phyloP scores from a whole-genome alignment of 108 stramenopile species.

The Craspedostauros australis region DNA sequence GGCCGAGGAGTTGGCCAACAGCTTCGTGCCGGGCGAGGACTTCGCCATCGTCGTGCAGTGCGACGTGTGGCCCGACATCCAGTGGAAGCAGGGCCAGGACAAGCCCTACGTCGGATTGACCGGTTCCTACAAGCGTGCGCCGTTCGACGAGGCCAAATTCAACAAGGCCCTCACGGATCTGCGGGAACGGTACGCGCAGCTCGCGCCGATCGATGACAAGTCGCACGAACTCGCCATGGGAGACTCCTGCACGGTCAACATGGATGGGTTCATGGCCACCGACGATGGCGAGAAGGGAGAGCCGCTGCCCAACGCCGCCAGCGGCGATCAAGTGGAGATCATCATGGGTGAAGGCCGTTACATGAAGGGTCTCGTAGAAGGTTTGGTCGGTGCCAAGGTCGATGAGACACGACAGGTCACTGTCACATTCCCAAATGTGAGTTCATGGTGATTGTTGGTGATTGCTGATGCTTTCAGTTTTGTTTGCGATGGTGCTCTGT shows the following conservation, averaged over 20 bases:
- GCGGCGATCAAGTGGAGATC: constrained; percentile 81
- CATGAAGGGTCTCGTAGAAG: constrained; percentile 84
- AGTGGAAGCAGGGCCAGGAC: constrained; percentile 55
- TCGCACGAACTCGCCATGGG: constrained; percentile 51
- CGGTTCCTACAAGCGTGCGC: constrained; percentile 70
- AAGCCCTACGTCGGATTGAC: constrained; percentile 75
- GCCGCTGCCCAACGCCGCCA: constrained; percentile 76
- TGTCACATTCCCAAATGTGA: constrained; percentile 76
- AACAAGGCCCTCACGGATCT: constrained; percentile 76
- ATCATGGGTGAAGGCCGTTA: constrained; percentile 77
- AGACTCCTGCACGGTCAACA: constrained; percentile 79
- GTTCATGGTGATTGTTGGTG: constrained; percentile 11
- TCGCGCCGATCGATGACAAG: constrained; percentile 51
- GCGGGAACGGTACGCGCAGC: constrained; percentile 65
- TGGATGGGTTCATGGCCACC: constrained; percentile 80
- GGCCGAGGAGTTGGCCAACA: constrained; percentile 51
- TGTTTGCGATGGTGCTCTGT: too few relatives aligned
- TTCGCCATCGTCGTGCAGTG: constrained; percentile 60
- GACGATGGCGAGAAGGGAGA: constrained; percentile 67
- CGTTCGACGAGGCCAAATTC: constrained; percentile 71
- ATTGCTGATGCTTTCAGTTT: too few relatives aligned
- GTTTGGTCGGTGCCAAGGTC: constrained; percentile 76
- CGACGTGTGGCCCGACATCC: constrained; percentile 87
- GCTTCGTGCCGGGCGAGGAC: constrained; percentile 49
- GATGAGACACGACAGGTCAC: constrained; percentile 55